These are phyloP conservation scores for Perkinsus olseni DNA, from an alignment of 169 alveolate species.

Conservation along the genomic window DNA sequence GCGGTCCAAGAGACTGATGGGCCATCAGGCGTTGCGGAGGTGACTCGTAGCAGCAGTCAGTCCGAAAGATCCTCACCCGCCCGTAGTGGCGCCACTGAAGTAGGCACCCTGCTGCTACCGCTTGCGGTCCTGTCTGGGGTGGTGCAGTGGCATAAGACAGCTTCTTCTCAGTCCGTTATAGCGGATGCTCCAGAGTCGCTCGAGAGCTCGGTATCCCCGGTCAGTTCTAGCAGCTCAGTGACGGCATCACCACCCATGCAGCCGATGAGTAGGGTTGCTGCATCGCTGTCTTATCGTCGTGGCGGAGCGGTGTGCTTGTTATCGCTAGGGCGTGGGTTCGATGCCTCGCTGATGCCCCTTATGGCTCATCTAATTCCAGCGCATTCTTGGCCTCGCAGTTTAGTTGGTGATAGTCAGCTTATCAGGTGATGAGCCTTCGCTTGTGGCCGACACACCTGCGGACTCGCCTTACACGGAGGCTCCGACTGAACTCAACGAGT, in stretches of 20 bases:
- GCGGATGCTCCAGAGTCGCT: neutral
- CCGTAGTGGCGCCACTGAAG: neutral
- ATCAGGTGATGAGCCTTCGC: neutral
- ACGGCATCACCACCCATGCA: no score
- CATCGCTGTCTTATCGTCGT: no score
- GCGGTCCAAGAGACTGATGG: no score
- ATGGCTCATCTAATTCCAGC: no score
- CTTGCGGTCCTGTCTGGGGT: neutral
- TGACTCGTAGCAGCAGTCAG: neutral
- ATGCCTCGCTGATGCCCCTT: no score
- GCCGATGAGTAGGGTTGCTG: no score
- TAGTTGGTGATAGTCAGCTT: no score
- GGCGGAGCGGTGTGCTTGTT: no score
- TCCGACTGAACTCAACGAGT: neutral
- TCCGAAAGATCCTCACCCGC: neutral
- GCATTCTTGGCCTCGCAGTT: no score
- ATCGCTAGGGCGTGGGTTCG: no score
- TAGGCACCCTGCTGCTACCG: neutral
- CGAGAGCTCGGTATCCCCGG: no score
- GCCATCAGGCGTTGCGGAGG: neutral
- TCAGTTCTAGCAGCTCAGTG: no score
- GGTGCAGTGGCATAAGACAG: neutral
- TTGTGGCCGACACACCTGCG: neutral
- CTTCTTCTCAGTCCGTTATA: neutral
- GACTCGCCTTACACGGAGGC: neutral